phyloP scores from a whole-genome alignment of 495 filamentous ascomycete species.

The Aspergillus taichungensis region DNA sequence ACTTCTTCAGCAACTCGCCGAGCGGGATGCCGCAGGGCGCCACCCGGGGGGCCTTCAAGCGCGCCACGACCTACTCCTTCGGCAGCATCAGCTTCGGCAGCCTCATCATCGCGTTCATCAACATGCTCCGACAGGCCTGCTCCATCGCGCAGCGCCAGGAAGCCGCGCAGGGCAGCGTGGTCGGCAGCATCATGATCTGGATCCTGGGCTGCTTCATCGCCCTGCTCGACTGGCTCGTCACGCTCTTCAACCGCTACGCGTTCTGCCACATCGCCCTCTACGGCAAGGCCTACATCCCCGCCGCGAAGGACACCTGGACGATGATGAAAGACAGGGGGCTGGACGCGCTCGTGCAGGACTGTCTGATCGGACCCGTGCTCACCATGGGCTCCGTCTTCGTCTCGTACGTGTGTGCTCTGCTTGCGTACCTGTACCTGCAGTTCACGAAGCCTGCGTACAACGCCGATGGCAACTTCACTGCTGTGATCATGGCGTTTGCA shows the following conservation, averaged over 20 bases:
- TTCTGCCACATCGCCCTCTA: constrained; percentile 91
- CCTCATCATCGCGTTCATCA: constrained; percentile 78
- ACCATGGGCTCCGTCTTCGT: constrained; percentile 79
- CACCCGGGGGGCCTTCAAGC: constrained; percentile 63
- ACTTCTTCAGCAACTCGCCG: constrained; percentile 61
- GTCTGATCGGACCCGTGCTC: constrained; percentile 83
- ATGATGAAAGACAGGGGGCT: constrained; percentile 90
- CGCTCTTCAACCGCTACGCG: constrained; percentile 65
- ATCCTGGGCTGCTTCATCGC: constrained; percentile 65
- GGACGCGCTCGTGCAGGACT: constrained; percentile 83
- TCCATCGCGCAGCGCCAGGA: constrained; percentile 61
- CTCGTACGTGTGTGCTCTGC: constrained; percentile 68
- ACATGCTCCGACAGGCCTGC: constrained; percentile 68
- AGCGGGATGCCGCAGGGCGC: constrained; percentile 59
- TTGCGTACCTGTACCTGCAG: constrained; percentile 77
- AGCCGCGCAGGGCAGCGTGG: constrained; percentile 56
- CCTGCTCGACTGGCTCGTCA: constrained; percentile 74
- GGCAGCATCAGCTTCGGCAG: constrained; percentile 84
- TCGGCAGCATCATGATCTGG: constrained; percentile 60
- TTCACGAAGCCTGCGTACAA: constrained; percentile 78
- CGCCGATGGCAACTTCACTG: constrained; percentile 54
- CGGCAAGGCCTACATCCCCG: constrained; percentile 73
- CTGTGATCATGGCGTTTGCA: constrained; percentile 71
- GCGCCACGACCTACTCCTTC: constrained; percentile 81
- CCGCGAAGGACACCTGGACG: constrained; percentile 80